Evolutionary conservation across 2,329 filamentous ascomycete species (phyloP), one percentile per base, ranked within the genome.

Genomic region (Ceratocystis ficicola): DNA sequence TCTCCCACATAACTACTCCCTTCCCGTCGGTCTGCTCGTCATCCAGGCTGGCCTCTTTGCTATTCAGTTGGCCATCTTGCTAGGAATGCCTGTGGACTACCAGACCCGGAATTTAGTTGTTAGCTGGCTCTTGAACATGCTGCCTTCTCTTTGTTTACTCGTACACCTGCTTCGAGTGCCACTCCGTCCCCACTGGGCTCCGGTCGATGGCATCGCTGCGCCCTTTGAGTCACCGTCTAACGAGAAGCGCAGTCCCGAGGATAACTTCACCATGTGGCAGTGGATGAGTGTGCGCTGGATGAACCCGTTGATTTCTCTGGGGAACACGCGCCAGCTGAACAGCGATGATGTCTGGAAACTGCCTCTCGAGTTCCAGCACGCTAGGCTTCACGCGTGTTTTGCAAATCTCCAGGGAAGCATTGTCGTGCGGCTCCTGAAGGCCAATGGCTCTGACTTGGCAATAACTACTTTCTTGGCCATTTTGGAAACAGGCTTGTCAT

Each of bases 241-340:
- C 20, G 74, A 79, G 1, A 76, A 88, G n/a, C 86, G 90, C 65
- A 84, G 81, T 46, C 80, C 91, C 0, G 91, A 96, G 73, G 91
- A 96, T 70, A 85, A 88, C 69, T 73, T 95, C 28, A 88, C 81
- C 0, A 77, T 92, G 0, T 91, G 89, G 82, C 88, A 92, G 70
- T 96, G 90, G 75, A 88, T 93, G 83, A 86, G 84, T 5, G 87
- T 95, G 32, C 88, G 84, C 0, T 96, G 91, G 91, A 86, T 95
- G 76, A 78, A 79, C 0, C 87, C 90, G 0, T 75, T 95, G 5
- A 90, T 95, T 12, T 76, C 78, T 1, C 74, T 85, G 28, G 89
- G 87, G 1, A 81, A 79, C 52, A 77, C 78, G 36, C 79, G 84
- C 50, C 86, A 90, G 70, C 77, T 96, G 7, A 77, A 90, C 44